Base-by-base conservation (phyloP, 2,329 filamentous ascomycete species). In the Penicillium italicum region DNA sequence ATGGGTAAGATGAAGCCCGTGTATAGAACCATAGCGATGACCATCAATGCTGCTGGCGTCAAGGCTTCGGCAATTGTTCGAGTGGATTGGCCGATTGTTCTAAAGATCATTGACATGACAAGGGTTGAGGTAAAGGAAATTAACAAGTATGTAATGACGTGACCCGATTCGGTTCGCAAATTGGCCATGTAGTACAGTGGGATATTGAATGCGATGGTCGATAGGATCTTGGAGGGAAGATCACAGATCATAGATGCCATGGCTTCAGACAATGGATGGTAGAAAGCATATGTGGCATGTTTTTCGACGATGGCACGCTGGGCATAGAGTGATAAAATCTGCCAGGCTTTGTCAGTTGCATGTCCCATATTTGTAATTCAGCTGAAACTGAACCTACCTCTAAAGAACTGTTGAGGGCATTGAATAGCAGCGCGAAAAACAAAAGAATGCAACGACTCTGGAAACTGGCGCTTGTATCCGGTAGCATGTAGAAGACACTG, bases 271-370 rank as follows among this genome's bases (percentile, higher is more conserved):
- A 89, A 92, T 0, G 92, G 91, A 70, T 96, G 92, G 63, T 96
- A 96, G 24, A 97, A 82, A 10, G 91, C 91, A 69, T 96, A 96
- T 53, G 89, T 86, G 48, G 82, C 79, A 67, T 97, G 92, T 72
- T 97, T 97, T 69, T 96, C 91, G 57, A 97, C 90, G 64, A 97
- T 95, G 4, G 90, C 89, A 31, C 92, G 33, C 33, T 34, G 33
- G 16, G 33, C 33, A n/a, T 34, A 34, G 5, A 34, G 33, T 34
- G 33, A 34, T 34, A 34, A 34, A n/a, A 34, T 34, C 33, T 34
- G 33, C 6, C 33, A 34, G n/a, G 33, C 33, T 8, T 5, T 34
- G 33, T 34, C 33, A 34, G 33, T 8, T 34, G 14, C 7, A 16
- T 2, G 33, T 34, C 7, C 8, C 33, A n/a, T n/a, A 34, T 34